These are phyloP conservation scores for Aspergillus sergii DNA, from an alignment of 2,329 filamentous ascomycete species.

Conservation along the genomic window DNA sequence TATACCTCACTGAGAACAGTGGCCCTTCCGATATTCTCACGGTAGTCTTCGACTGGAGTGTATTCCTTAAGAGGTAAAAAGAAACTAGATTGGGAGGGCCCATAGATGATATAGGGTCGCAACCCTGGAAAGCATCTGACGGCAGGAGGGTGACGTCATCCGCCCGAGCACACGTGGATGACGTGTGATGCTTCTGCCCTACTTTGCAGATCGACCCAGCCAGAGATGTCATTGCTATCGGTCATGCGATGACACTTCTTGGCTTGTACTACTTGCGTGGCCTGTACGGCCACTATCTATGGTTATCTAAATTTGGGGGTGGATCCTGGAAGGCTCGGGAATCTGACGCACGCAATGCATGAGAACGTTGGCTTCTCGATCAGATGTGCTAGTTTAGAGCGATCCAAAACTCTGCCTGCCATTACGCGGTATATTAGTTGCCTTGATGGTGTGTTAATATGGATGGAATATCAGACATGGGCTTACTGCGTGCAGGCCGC, in stretches of 20 bases:
- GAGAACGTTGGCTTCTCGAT: background rate
- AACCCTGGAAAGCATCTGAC: background rate
- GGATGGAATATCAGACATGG: background rate
- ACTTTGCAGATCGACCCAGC: background rate
- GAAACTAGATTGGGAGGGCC: background rate
- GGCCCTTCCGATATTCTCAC: background rate
- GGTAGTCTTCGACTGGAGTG: background rate
- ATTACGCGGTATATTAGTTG: background rate
- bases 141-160: constrained; percentile 11
- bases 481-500: background rate
- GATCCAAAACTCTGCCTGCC: background rate
- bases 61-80: background rate
- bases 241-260: background rate
- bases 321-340: background rate
- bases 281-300: background rate
- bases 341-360: background rate
- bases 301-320: background rate
- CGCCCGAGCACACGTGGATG: constrained; percentile 8
- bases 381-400: background rate
- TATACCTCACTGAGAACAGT: background rate
- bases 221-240: constrained; percentile 3
- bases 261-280: background rate
- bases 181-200: constrained; percentile 4
- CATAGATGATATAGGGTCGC: background rate
- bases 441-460: background rate